Percentiles rank a stretch among this genome's conserved stretches.
phyloP scores from a whole-genome alignment of 2,329 filamentous ascomycete genomes.

The Neonectria neomacrospora region DNA sequence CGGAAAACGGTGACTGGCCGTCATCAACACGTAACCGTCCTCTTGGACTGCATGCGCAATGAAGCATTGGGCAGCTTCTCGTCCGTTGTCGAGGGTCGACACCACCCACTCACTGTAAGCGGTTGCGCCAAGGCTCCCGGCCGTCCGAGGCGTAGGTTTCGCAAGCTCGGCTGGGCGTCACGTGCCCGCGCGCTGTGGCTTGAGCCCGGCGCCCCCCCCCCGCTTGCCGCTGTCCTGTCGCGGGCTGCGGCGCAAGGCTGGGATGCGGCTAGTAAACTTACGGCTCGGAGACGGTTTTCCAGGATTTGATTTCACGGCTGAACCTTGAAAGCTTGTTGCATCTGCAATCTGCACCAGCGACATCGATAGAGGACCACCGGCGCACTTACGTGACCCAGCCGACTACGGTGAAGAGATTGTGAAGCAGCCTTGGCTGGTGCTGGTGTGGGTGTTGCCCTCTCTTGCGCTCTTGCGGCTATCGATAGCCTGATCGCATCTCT shows the following conservation, averaged over 20 bases:
- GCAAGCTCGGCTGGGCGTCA: slow-evolving; percentile 28
- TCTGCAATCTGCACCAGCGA: background rate
- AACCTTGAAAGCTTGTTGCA: background rate
- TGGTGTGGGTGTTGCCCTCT: slow-evolving; percentile 3
- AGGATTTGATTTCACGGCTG: slow-evolving; percentile 1
- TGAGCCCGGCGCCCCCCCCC: slow-evolving; percentile 10
- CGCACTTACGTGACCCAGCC: slow-evolving; percentile 2
- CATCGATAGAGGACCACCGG: background rate
- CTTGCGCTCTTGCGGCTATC: slow-evolving; percentile 8
- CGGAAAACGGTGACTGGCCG: background rate
- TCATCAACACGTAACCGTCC: background rate
- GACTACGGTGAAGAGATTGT: background rate
- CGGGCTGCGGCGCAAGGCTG: slow-evolving; percentile 33
- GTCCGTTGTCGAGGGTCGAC: background rate
- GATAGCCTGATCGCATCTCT: slow-evolving; percentile 21
- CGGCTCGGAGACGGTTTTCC: slow-evolving; percentile 15
- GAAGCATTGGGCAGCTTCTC: background rate
- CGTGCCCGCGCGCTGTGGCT: slow-evolving; percentile 44
- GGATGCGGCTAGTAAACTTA: slow-evolving; percentile 19
- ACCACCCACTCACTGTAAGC: background rate
- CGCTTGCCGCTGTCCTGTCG: background rate
- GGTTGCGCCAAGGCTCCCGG: slow-evolving; percentile 1
- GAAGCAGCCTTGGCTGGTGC: background rate
- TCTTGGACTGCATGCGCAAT: background rate
- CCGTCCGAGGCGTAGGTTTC: slow-evolving; percentile 1